Evolutionary conservation across 1,284 basidiomycete genomes (phyloP).

Genomic region (Amylostereum chailletii): DNA sequence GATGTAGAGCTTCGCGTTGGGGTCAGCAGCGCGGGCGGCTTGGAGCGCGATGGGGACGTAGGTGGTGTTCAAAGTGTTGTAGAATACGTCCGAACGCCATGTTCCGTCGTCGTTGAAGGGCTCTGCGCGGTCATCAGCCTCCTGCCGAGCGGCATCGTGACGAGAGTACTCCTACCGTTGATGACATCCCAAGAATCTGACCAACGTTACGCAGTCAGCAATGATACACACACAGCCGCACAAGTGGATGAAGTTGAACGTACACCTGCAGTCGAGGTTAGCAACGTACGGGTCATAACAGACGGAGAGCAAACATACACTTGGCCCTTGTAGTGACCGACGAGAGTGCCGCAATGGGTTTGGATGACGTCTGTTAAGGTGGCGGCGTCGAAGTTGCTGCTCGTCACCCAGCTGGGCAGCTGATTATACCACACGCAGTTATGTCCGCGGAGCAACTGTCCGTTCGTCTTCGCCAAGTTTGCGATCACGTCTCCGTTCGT

Average conservation of each 20-base stretch:
- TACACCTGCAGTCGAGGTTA: no score
- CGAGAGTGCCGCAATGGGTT: slow-evolving; percentile 27
- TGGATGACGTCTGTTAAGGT: slow-evolving; percentile 23
- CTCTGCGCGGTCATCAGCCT: slow-evolving; percentile 18
- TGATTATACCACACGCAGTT: slow-evolving; percentile 44
- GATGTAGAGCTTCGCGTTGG: slow-evolving; percentile 31
- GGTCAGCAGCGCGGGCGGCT: slow-evolving; percentile 37
- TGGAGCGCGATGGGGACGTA: slow-evolving; percentile 36
- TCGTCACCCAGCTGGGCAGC: slow-evolving; percentile 36
- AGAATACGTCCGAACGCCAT: slow-evolving; percentile 38
- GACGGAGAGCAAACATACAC: slow-evolving; percentile 1
- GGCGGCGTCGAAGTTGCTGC: slow-evolving; percentile 4
- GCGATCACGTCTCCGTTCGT: slow-evolving; percentile 32
- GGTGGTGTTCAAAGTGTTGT: slow-evolving; percentile 31
- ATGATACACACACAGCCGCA: no score
- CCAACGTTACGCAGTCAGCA: no score
- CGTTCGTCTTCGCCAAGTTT: slow-evolving; percentile 36
- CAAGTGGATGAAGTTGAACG: no score
- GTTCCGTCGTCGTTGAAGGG: slow-evolving; percentile 55
- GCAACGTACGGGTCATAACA: no score
- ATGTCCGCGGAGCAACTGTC: slow-evolving; percentile 38
- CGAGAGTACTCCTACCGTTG: slow-evolving; percentile 19
- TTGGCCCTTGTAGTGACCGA: slow-evolving; percentile 29
- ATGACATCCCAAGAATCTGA: slow-evolving; percentile 28
- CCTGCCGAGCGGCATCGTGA: not conserved